These are phyloP conservation scores for Lepidopterella palustris DNA, from an alignment of 495 filamentous ascomycete species.

Conservation along the genomic window DNA sequence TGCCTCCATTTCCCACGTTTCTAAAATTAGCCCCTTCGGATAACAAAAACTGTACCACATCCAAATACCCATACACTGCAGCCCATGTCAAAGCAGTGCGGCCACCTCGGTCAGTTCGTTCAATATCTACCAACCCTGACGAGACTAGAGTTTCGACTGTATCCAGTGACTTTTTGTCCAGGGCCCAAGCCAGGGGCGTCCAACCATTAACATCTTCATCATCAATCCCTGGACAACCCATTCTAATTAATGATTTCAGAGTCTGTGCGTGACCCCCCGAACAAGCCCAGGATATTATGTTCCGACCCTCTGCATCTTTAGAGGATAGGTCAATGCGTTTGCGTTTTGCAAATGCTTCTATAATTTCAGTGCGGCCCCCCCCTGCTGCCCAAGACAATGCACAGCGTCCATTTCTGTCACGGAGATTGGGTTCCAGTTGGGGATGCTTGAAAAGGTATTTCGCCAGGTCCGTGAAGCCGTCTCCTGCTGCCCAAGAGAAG, in stretches of 20 bases:
- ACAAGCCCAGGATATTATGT: constrained; percentile 13
- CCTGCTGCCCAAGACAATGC: background rate
- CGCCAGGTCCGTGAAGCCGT: background rate
- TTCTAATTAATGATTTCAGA: constrained; percentile 5
- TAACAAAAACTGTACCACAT: background rate
- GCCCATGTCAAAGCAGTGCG: constrained; percentile 15
- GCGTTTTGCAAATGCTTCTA: background rate
- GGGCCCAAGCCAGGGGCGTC: constrained; percentile 17
- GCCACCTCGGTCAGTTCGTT: constrained; percentile 9
- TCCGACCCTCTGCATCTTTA: constrained; percentile 12
- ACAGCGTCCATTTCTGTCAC: background rate
- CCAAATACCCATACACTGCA: constrained; percentile 14
- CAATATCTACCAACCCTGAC: constrained; percentile 1
- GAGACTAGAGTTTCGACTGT: constrained; percentile 15
- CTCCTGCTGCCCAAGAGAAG: constrained; percentile 3
- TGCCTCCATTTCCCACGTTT: background rate
- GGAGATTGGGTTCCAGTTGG: constrained; percentile 15
- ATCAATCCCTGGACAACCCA: constrained; percentile 5
- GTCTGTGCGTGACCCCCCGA: constrained; percentile 5
- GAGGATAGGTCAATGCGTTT: constrained; percentile 3
- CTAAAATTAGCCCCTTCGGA: background rate
- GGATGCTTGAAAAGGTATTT: constrained; percentile 2
- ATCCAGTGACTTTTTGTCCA: background rate
- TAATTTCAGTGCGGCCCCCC: background rate
- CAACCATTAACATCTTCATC: constrained; percentile 11